phyloP scores from a whole-genome alignment of 441 rosid genomes.

The Jatropha multifida region DNA sequence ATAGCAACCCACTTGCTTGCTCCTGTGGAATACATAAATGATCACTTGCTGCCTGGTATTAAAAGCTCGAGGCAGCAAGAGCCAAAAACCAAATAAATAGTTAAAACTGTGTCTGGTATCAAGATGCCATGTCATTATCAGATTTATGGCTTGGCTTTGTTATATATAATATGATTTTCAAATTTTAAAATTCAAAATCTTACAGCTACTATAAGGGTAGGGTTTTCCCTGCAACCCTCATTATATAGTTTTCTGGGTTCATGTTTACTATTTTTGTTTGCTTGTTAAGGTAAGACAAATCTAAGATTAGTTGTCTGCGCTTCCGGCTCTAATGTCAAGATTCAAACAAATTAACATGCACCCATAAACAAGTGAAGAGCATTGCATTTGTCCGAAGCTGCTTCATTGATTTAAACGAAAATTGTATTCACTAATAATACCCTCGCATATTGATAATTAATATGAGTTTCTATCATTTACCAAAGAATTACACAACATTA shows the following conservation, averaged over 20 bases:
- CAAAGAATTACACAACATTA: slow-evolving; percentile 35
- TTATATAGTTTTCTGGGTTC: slow-evolving; percentile 12
- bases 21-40: neutral
- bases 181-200: slow-evolving; percentile 23
- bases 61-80: neutral
- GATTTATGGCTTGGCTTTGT: slow-evolving; percentile 5
- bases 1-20: neutral
- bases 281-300: slow-evolving; percentile 27
- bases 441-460: slow-evolving; percentile 14
- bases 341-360: neutral
- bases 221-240: slow-evolving; percentile 1
- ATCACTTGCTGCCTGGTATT: neutral
- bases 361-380: neutral
- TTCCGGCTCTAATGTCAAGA: neutral
- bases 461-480: slow-evolving; percentile 28
- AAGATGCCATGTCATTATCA: slow-evolving; percentile 7
- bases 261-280: slow-evolving; percentile 13
- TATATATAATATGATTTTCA: neutral
- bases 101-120: slow-evolving; percentile 2
- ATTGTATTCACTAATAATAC: neutral
- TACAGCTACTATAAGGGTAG: neutral
- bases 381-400: neutral
- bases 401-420: slow-evolving; percentile 27
- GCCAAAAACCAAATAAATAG: neutral
- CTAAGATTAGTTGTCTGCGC: slow-evolving; percentile 11